phyloP scores from a whole-genome alignment of 1,139 yeast genomes.

The Geotrichum macrosporum region DNA sequence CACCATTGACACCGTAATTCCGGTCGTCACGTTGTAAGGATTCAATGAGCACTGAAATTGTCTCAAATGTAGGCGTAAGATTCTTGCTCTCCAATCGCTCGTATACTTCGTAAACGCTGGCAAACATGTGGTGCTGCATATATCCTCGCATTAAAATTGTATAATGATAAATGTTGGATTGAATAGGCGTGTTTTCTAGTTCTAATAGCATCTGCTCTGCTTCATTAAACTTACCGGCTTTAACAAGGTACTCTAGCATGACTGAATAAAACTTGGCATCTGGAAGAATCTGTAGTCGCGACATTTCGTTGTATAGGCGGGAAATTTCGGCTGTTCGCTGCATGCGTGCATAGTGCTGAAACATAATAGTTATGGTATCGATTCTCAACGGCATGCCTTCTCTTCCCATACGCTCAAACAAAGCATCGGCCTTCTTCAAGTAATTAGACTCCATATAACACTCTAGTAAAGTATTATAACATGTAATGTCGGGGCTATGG shows the following conservation, averaged over 20 bases:
- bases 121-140: constrained; percentile 14
- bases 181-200: constrained; percentile 22
- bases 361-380: constrained; percentile 31
- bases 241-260: constrained; percentile 27
- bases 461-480: constrained; percentile 32
- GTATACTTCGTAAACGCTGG: constrained; percentile 24
- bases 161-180: constrained; percentile 30
- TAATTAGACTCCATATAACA: constrained; percentile 27
- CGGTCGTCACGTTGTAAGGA: constrained; percentile 15
- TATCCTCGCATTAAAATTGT: constrained; percentile 29
- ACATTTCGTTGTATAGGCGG: constrained; percentile 15
- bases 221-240: constrained; percentile 19
- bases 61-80: constrained; percentile 28
- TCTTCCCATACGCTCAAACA: constrained; percentile 26
- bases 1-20: constrained; percentile 6
- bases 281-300: constrained; percentile 22
- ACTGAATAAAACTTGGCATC: constrained; percentile 32
- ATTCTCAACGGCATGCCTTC: constrained; percentile 24
- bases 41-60: constrained; percentile 23
- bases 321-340: constrained; percentile 10
- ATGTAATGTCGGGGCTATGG: constrained; percentile 30
- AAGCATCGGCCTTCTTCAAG: constrained; percentile 24
- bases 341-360: constrained; percentile 26
- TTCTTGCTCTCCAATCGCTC: constrained; percentile 23
- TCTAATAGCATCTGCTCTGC: constrained; percentile 27